phyloP scores from a whole-genome alignment of 2,329 filamentous ascomycete species.

The Colletotrichum lupini region DNA sequence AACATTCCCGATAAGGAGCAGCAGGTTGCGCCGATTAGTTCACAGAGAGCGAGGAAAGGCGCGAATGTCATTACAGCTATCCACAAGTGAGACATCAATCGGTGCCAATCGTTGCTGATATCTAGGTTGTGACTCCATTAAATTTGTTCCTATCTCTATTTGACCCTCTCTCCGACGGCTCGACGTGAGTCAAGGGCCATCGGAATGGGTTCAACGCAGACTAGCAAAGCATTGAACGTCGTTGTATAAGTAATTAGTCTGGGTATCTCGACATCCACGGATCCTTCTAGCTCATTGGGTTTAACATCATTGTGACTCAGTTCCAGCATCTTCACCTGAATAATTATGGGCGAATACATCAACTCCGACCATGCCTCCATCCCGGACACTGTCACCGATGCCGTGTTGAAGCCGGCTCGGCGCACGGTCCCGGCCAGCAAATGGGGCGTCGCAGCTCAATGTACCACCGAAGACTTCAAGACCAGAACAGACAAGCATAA shows the following conservation, averaged over 20 bases:
- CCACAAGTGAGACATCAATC: background rate
- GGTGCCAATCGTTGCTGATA: background rate
- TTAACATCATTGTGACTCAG: too few species aligned
- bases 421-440: background rate
- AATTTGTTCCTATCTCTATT: background rate
- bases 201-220: background rate
- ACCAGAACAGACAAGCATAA: background rate
- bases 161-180: background rate
- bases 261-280: background rate
- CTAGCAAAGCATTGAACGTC: background rate
- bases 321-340: background rate
- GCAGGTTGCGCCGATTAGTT: background rate
- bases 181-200: background rate
- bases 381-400: background rate
- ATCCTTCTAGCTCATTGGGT: background rate
- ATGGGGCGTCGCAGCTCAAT: slow-evolving; percentile 7
- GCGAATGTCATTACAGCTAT: background rate
- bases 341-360: background rate
- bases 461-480: slow-evolving; percentile 5
- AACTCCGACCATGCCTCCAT: background rate
- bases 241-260: background rate
- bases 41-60: slow-evolving; percentile 38
- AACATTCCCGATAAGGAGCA: background rate
- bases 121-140: background rate
- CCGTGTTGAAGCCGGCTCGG: background rate